A percentile compares a stretch with the other conserved stretches of the same genome.
These are phyloP conservation scores for Saitozyma sp. DNA, from an alignment of 768 basidiomycete genomes.

Conservation along the genomic window DNA sequence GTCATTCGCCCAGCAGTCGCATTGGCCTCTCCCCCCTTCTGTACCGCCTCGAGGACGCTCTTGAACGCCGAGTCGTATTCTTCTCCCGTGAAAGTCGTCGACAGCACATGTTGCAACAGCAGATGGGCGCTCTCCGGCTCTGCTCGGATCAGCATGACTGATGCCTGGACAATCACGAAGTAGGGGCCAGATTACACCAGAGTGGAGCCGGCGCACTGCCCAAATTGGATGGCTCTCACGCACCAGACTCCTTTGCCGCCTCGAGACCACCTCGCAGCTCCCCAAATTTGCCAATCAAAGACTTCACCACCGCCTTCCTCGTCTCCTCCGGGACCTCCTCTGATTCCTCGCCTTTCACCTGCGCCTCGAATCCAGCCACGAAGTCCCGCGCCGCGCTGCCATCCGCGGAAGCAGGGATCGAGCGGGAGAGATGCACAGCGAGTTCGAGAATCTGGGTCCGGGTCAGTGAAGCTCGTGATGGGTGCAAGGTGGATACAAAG, in stretches of 20 bases:
- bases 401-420: slow-evolving; percentile 35
- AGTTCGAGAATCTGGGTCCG: slow-evolving; percentile 41
- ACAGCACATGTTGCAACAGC: slow-evolving; percentile 38
- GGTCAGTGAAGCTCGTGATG: neutral
- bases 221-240: slow-evolving; percentile 12
- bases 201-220: neutral
- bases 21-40: slow-evolving; percentile 31
- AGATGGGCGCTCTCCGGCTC: slow-evolving; percentile 48
- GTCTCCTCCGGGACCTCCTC: slow-evolving; percentile 29
- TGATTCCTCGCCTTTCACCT: slow-evolving; percentile 26
- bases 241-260: slow-evolving; percentile 45
- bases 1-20: slow-evolving; percentile 19
- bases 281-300: slow-evolving; percentile 36
- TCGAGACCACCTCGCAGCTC: slow-evolving; percentile 45
- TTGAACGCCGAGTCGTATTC: slow-evolving; percentile 26
- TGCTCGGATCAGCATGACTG: slow-evolving; percentile 13
- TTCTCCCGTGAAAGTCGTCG: slow-evolving; percentile 26
- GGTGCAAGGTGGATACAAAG: neutral
- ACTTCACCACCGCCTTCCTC: slow-evolving; percentile 35
- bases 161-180: too few species aligned
- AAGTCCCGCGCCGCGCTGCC: slow-evolving; percentile 33
- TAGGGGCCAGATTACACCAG: too few species aligned
- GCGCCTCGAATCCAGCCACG: slow-evolving; percentile 28
- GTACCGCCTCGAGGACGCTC: slow-evolving; percentile 34
- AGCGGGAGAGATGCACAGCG: slow-evolving; percentile 42